Conservation (phyloP, 805 yeast species). For the Myxozyma neglecta region DNA sequence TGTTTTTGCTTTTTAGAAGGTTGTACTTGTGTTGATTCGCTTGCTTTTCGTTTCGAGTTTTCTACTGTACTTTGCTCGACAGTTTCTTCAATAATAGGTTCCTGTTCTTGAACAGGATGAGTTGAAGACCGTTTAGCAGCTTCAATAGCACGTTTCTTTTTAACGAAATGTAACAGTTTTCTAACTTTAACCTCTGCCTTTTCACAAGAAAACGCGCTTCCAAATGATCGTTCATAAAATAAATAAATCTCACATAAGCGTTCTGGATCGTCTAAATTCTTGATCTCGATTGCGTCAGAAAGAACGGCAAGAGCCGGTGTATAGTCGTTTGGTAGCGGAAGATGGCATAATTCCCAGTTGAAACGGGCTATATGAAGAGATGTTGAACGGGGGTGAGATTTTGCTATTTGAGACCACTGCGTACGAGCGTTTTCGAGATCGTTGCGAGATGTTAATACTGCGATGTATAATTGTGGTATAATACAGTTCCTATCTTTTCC, state of each 20-base stretch:
- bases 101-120: no score
- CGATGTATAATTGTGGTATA: constrained; percentile 15
- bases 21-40: constrained; percentile 24
- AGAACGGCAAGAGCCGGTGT: constrained; percentile 39
- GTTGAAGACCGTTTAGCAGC: no score
- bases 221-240: constrained; percentile 43
- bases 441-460: constrained; percentile 8
- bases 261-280: constrained; percentile 53
- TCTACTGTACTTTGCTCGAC: neutral
- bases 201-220: constrained; percentile 37
- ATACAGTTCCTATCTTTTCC: constrained; percentile 11
- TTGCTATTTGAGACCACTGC: constrained; percentile 36
- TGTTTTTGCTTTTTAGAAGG: constrained; percentile 10
- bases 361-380: constrained; percentile 52
- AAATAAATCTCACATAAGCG: constrained; percentile 49
- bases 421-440: constrained; percentile 7
- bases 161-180: constrained; percentile 25
- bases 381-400: constrained; percentile 41
- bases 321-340: constrained; percentile 36
- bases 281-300: constrained; percentile 38
- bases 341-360: constrained; percentile 42
- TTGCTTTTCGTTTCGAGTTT: constrained; percentile 19
- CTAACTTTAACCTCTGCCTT: constrained; percentile 37
- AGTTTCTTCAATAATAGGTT: no score
- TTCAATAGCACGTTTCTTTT: no score